Percentiles rank a stretch among this genome's conserved stretches.
Conservation (phyloP, 306 rosid genomes). For the Vigna angularis region DNA sequence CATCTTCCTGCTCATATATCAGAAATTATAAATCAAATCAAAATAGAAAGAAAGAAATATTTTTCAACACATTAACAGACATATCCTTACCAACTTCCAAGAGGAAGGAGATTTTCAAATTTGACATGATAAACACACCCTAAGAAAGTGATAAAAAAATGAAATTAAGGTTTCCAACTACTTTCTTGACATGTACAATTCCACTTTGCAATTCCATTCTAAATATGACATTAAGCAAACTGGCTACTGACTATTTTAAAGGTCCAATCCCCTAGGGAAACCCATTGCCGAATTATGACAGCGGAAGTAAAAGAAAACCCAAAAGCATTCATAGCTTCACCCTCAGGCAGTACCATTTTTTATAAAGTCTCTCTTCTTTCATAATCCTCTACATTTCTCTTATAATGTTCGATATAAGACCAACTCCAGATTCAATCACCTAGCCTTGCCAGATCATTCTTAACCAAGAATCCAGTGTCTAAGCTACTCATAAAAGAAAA, state of each 20-base stretch:
- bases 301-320: not conserved
- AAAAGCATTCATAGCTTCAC: not conserved
- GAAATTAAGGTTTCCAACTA: not conserved
- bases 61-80: not conserved
- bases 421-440: not conserved
- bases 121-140: not conserved
- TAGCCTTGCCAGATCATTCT: too few species aligned
- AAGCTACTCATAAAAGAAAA: too few species aligned
- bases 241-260: constrained; percentile 4
- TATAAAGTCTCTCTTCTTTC: not conserved
- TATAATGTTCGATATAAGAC: not conserved
- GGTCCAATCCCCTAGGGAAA: not conserved
- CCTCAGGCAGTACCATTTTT: not conserved
- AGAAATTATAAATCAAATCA: constrained; percentile 36
- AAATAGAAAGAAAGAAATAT: constrained; percentile 10
- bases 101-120: not conserved
- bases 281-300: not conserved
- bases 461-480: too few species aligned
- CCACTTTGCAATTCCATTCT: constrained; percentile 12
- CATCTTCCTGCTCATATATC: constrained; percentile 60
- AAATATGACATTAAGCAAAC: constrained; percentile 5
- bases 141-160: not conserved
- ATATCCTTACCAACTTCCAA: not conserved
- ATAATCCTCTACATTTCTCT: not conserved
- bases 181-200: constrained; percentile 27